Conservation (phyloP, 2,329 filamentous ascomycete genomes). For the Colletotrichum filicis region DNA sequence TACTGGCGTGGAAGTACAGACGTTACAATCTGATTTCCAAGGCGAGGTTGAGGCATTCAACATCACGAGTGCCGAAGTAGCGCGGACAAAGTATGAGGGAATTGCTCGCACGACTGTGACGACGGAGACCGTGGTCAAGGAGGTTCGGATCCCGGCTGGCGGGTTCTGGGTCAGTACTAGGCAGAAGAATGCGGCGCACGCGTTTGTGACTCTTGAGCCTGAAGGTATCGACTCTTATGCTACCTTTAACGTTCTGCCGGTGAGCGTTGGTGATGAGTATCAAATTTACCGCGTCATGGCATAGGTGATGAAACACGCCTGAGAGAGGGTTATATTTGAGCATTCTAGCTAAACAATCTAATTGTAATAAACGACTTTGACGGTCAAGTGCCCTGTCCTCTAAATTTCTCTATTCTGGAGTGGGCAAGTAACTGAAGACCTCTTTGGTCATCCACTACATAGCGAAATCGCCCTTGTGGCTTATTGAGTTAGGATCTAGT, state of each 20-base stretch:
- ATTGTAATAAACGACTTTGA: neutral
- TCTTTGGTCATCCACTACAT: no score
- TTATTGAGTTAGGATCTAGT: no score
- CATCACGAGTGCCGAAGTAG: constrained; percentile 38
- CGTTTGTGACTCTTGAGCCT: constrained; percentile 44
- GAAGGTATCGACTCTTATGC: constrained; percentile 47
- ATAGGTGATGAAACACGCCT: neutral
- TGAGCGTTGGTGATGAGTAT: constrained; percentile 44
- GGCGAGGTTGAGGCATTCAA: constrained; percentile 43
- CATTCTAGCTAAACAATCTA: neutral
- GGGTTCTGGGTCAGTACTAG: constrained; percentile 45
- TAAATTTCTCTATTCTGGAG: fast-evolving
- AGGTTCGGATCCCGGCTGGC: constrained; percentile 41
- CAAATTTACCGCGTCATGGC: constrained; percentile 41
- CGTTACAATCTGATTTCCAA: constrained; percentile 36
- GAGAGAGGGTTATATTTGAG: fast-evolving
- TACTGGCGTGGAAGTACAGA: constrained; percentile 41
- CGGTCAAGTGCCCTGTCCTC: no score
- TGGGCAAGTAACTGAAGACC: no score
- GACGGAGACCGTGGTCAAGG: constrained; percentile 31
- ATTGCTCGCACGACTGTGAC: constrained; percentile 38
- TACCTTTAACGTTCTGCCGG: constrained; percentile 43
- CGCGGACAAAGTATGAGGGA: constrained; percentile 42
- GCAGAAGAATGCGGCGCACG: constrained; percentile 45
- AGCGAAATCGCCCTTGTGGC: no score